phyloP scores from a whole-genome alignment of 441 rosid genomes.

The Corymbia calophylla region DNA sequence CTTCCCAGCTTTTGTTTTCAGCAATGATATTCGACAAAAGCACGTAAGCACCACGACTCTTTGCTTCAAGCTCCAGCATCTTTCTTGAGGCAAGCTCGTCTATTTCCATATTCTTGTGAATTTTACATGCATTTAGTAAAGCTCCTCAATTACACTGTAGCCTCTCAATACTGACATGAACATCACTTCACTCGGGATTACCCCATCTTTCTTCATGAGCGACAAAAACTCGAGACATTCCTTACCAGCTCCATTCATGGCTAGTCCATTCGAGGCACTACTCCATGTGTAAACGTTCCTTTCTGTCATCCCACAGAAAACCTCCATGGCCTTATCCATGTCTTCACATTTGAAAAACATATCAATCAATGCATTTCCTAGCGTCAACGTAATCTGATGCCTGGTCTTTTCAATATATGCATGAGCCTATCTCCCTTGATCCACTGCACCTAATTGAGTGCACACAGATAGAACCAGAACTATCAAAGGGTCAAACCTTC shows the following conservation, averaged over 20 bases:
- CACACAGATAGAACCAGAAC: constrained; percentile 15
- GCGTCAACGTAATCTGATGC: too few relatives aligned
- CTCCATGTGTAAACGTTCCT: constrained; percentile 12
- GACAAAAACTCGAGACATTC: not conserved
- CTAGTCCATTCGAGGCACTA: constrained; percentile 17
- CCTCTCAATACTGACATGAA: constrained; percentile 11
- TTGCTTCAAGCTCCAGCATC: constrained; percentile 56
- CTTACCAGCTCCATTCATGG: constrained; percentile 13
- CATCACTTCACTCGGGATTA: constrained; percentile 9
- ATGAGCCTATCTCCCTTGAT: constrained; percentile 11
- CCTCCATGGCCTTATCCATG: not conserved
- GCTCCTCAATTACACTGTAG: constrained; percentile 42
- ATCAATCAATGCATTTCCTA: too few relatives aligned
- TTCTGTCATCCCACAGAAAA: constrained; percentile 8
- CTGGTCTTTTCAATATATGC: too few relatives aligned
- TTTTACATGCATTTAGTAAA: constrained; percentile 62
- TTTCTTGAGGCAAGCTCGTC: constrained; percentile 52
- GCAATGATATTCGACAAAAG: constrained; percentile 59
- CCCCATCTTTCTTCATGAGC: constrained; percentile 1
- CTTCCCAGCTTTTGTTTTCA: constrained; percentile 49
- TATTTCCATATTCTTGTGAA: constrained; percentile 11
- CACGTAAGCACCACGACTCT: constrained; percentile 52
- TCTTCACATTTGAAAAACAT: too few relatives aligned
- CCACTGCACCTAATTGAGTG: constrained; percentile 16
- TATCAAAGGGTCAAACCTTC: not conserved